Evolutionary conservation across 1,139 yeast species (phyloP), one percentile per base, ranked within the genome.

Genomic region (Geotrichum histeridarum): DNA sequence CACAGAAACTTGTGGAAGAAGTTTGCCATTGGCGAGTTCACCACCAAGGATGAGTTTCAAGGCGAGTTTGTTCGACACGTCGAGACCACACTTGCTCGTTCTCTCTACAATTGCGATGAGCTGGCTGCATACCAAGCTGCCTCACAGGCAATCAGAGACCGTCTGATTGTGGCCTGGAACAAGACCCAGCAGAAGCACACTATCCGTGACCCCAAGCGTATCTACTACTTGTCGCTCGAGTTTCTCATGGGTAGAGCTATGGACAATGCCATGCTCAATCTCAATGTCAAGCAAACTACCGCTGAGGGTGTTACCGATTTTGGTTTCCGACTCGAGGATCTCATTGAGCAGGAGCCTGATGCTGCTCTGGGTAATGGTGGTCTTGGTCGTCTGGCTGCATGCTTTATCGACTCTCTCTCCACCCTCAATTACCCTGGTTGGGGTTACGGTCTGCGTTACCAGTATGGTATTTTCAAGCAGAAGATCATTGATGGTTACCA

Each of bases 301-400:
- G 63, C 67, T 14, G 71, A 70, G 12, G 83, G 94, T 2, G 78
- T 89, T 61, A 76, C 76, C 51, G 89, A 86, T 53, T 78, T 90
- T 62, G 97, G 97, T 8, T 91, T 91, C 77, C 81, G 84, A 59
- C 74, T 91, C 63, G 97, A 91, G 72, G 97, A 90, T 65, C 79
- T 91, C 33, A 75, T 90, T 63, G 82, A 83, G 54, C 83, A 86
- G 65, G 97, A 91, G 71, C 94, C 95, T 0, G 97, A 91, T 70
- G 96, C 96, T 14, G 97, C 91, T 22, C 78, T 90, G 56, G 97
- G 97, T 67, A 91, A 91, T 66, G 97, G 97, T 69, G 98, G 98
- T 59, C 76, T 91, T 58, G 98, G 97, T 58, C 81, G 97, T 69
- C 77, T 91, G 66, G 97, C 97, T 39, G 96, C 97, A 41, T 90